Evolutionary conservation across 805 yeast species (phyloP).

Genomic region (Candida lessepsii): DNA sequence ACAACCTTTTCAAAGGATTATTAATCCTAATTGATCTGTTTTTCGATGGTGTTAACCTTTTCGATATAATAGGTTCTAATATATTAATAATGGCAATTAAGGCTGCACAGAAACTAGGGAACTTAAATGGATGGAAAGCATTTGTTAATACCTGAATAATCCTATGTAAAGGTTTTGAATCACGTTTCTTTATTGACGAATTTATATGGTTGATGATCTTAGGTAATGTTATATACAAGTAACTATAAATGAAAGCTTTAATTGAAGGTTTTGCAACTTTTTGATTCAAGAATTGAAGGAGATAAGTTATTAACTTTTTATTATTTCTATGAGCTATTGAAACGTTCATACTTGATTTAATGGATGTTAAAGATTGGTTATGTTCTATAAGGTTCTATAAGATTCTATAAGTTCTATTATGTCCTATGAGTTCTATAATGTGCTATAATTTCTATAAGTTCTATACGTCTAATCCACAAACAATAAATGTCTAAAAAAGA

Average conservation of each 20-base stretch:
- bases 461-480: too few species aligned
- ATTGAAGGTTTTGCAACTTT: slow-evolving; percentile 26
- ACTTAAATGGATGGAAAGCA: slow-evolving; percentile 30
- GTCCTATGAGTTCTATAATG: too few species aligned
- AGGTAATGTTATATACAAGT: slow-evolving; percentile 35
- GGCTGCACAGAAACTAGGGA: slow-evolving; percentile 35
- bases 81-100: slow-evolving; percentile 32
- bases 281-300: slow-evolving; percentile 10
- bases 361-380: too few species aligned
- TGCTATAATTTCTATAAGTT: too few species aligned
- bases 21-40: neutral
- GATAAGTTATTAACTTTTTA: neutral
- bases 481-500: too few species aligned
- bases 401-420: too few species aligned
- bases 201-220: slow-evolving; percentile 20
- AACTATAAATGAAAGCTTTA: slow-evolving; percentile 34
- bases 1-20: slow-evolving; percentile 11
- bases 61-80: slow-evolving; percentile 26
- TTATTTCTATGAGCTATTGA: slow-evolving; percentile 9
- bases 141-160: slow-evolving; percentile 18
- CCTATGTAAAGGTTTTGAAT: slow-evolving; percentile 18
- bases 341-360: too few species aligned
- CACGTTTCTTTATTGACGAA: slow-evolving; percentile 16
- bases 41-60: slow-evolving; percentile 14
- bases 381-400: too few species aligned